These are phyloP conservation scores for Gillenia trifoliata DNA, from an alignment of 306 rosid species.

Conservation along the genomic window DNA sequence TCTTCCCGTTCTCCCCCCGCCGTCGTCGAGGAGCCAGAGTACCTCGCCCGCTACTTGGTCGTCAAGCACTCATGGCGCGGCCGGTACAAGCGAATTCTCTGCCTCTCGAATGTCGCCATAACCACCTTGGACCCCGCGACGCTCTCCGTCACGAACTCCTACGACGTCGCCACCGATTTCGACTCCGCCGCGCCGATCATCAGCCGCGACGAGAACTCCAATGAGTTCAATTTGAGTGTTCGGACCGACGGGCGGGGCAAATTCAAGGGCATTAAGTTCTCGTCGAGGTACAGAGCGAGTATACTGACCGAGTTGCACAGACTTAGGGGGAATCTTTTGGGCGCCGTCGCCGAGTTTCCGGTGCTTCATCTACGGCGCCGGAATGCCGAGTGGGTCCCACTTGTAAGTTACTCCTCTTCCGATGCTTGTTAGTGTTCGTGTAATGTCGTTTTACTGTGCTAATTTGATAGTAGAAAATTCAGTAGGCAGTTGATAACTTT, in stretches of 20 bases:
- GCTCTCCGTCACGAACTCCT: constrained; percentile 76
- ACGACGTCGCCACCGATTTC: constrained; percentile 62
- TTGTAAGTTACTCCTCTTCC: constrained; percentile 50
- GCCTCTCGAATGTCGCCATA: constrained; percentile 59
- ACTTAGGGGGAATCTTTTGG: constrained; percentile 69
- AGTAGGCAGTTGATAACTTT: not conserved
- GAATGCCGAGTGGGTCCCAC: constrained; percentile 73
- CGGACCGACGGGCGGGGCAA: constrained; percentile 96
- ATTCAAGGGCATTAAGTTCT: constrained; percentile 72
- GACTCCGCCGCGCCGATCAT: constrained; percentile 68
- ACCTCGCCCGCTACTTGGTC: constrained; percentile 77
- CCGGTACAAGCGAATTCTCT: constrained; percentile 88
- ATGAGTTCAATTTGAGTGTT: constrained; percentile 69
- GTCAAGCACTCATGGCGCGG: constrained; percentile 99
- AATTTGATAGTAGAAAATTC: not conserved
- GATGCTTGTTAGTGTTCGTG: constrained; percentile 3
- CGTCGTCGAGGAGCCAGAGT: constrained; percentile 79
- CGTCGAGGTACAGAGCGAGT: constrained; percentile 80
- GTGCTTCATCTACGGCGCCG: constrained; percentile 90
- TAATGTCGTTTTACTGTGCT: not conserved
- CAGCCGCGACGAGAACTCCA: constrained; percentile 79
- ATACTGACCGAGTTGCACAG: constrained; percentile 87
- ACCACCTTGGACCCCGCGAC: constrained; percentile 82
- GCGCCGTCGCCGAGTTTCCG: constrained; percentile 71
- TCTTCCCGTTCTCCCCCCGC: constrained; percentile 24